phyloP scores from a whole-genome alignment of 768 basidiomycete genomes.

The Panaeolus cyanescens region DNA sequence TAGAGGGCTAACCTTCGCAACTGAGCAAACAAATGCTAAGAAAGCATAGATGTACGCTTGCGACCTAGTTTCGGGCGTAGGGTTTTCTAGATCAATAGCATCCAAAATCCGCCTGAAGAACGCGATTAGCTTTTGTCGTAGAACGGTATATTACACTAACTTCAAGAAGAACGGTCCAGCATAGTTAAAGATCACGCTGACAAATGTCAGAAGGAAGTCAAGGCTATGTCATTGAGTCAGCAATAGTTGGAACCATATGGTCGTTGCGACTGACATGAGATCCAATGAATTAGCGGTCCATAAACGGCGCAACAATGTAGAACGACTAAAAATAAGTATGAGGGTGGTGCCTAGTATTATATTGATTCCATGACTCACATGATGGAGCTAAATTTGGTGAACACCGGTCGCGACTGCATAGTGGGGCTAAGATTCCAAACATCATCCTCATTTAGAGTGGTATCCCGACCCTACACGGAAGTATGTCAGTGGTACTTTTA shows the following conservation, averaged over 20 bases:
- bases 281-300: slow-evolving; percentile 50
- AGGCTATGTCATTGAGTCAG: slow-evolving; percentile 33
- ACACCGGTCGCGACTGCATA: slow-evolving; percentile 65
- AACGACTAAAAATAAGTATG: slow-evolving; percentile 24
- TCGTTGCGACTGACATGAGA: slow-evolving; percentile 34
- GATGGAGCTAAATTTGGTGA: slow-evolving; percentile 47
- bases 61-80: slow-evolving; percentile 52
- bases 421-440: slow-evolving; percentile 75
- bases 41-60: slow-evolving; percentile 79
- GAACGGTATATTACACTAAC: slow-evolving; percentile 30
- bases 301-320: slow-evolving; percentile 43
- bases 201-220: slow-evolving; percentile 67
- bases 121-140: not conserved
- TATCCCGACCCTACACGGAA: slow-evolving; percentile 39
- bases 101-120: slow-evolving; percentile 56
- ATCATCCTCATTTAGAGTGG: slow-evolving; percentile 68
- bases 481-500: not conserved
- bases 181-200: slow-evolving; percentile 78
- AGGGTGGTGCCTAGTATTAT: not conserved
- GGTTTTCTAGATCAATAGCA: slow-evolving; percentile 44
- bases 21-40: slow-evolving; percentile 65
- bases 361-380: slow-evolving; percentile 24
- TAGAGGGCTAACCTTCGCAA: slow-evolving; percentile 47
- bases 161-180: slow-evolving; percentile 85
- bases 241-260: not conserved